Base-by-base conservation (phyloP, 2,329 filamentous ascomycete species). In the Emydomyces testavorans region DNA sequence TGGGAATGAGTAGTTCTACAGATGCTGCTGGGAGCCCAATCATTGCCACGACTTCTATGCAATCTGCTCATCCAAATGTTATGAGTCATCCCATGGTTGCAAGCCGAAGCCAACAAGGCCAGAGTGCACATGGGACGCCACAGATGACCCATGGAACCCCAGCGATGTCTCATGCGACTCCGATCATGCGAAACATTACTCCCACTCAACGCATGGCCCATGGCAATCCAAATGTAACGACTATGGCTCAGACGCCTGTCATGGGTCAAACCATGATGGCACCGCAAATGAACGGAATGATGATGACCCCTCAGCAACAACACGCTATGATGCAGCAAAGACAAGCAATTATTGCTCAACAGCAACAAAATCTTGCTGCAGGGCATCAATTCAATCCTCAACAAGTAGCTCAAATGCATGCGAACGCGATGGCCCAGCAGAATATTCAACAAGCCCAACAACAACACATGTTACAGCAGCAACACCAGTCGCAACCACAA, bases 81-180 rank as follows among this genome's bases (percentile, higher is more conserved):
- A 68, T 69, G 60, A 60, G 63, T 50, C 66, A 68, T 50, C 62
- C 65, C 6, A 73, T 72, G 70, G 65, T 61, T 15, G 58, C 67
- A 34, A 66, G 62, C 10, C 60, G 66, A 44, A 71, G 69, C 50
- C 66, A 70, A 42, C 68, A 71, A 60, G 68, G 67, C 24, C 66
- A 63, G 16, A 72, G 69, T 50, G 65, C 68, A 46, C 65, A 72
- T 49, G 69, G 70, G 8, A 73, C 70, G 15, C 70, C 70, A 3
- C 68, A 71, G 51, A 68, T 73, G 60, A 60, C 64, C 6, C 66
- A 71, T 41, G 65, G 67, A 34, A 72, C 69, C 2, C 69, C 69
- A 7, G 65, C 65, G 18, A 65, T 69, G 60, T 64, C 64, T 16
- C 69, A 72, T 49, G 66, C 69, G 18, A 73, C 70, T 3, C 70